Evolutionary conservation across 192 early-diverging fungal genomes (phyloP), one percentile per base, ranked within the genome.

Genomic region (Umbelopsis vinacea): DNA sequence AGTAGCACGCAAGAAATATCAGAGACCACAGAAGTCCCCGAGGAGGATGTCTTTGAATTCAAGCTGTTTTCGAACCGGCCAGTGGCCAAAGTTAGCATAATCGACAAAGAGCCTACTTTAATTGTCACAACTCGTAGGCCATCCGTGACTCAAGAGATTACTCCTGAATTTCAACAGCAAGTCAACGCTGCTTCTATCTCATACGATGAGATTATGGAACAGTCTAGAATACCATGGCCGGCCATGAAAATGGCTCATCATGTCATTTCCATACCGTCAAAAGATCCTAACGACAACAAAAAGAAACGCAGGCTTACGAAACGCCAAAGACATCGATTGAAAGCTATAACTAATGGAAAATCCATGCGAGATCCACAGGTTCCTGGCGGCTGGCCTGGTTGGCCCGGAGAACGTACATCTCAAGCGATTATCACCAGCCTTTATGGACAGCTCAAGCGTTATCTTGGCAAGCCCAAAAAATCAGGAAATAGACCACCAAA

Each of bases 361-460:
- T 67, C 52, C 23, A 79, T 79, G 77, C 60, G 77, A 66, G 21
- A 79, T 55, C 76, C 76, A 10, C 52, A 38, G 11, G 66, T 69
- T 12, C 69, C 73, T 37, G 53, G 46, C 40, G 77, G 71, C 21
- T 79, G 77, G 77, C 77, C 77, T 43, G 77, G 77, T 4, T 79
- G 70, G 69, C 77, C 77, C 14, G 77, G 77, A 45, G 35, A 43
- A n/a, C 66, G 69, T 3, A 79, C 67, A 21, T 38, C 19, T 0
- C 52, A 48, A 45, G 73, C 69, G 6, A 79, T 79, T 63, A 74
- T 74, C 21, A 46, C 52, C 15, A 71, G 38, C 14, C 33, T 63
- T 4, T 14, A 35, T 63, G 33, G 57, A 35, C 57, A 63, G 7
- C 57, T 63, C 29, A 63, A 63, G 57, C 26, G 17, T 14, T 11